A percentile compares a stretch with the other conserved stretches of the same genome.
phyloP scores from a whole-genome alignment of 2,329 filamentous ascomycete species.

The Chaetomium sp. region DNA sequence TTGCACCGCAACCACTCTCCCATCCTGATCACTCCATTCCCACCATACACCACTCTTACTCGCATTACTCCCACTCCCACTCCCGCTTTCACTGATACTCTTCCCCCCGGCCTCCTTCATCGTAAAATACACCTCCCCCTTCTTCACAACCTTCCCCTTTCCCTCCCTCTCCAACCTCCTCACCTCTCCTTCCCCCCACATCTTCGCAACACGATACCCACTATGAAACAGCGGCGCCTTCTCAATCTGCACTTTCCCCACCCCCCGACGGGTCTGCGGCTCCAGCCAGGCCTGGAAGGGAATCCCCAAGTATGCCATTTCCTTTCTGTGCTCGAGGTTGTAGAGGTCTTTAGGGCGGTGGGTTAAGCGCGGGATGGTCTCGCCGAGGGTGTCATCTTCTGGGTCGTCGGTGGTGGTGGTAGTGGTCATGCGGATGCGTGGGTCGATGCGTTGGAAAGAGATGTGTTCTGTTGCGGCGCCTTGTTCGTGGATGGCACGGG shows the following conservation, averaged over 20 bases:
- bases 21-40: slow-evolving; percentile 6
- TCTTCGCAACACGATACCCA: slow-evolving; percentile 8
- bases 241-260: slow-evolving; percentile 8
- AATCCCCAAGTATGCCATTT: background rate
- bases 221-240: slow-evolving; percentile 7
- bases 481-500: slow-evolving; percentile 14
- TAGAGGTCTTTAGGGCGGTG: slow-evolving; percentile 1
- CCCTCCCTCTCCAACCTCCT: background rate
- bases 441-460: slow-evolving; percentile 16
- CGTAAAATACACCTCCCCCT: slow-evolving; percentile 8
- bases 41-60: background rate
- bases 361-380: background rate
- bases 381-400: too few species aligned
- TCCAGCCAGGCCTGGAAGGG: background rate
- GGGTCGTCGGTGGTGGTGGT: background rate
- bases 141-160: slow-evolving; percentile 2
- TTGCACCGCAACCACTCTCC: slow-evolving; percentile 8
- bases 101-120: slow-evolving; percentile 2
- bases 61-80: too few species aligned
- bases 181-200: background rate
- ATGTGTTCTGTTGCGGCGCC: slow-evolving; percentile 10
- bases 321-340: background rate
- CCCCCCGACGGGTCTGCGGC: slow-evolving; percentile 4
- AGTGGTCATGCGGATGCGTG: slow-evolving; percentile 5
- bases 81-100: too few species aligned